These are phyloP conservation scores for Sphenostylis stenocarpa DNA, from an alignment of 306 rosid genomes.

Conservation along the genomic window DNA sequence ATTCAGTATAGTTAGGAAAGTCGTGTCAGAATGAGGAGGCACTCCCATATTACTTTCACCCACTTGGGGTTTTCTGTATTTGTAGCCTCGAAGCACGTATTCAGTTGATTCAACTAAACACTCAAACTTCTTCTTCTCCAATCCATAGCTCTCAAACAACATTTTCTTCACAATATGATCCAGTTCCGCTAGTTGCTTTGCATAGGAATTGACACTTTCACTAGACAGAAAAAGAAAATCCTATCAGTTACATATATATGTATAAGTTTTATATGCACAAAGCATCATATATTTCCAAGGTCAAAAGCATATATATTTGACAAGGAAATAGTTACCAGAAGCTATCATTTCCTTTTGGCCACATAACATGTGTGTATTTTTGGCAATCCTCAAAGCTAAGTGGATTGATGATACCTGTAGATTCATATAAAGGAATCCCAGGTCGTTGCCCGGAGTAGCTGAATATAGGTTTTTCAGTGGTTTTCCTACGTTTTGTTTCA, in stretches of 20 bases:
- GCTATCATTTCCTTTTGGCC: constrained; percentile 32
- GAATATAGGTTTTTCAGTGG: constrained; percentile 32
- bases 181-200: constrained; percentile 9
- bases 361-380: constrained; percentile 14
- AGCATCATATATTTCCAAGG: neutral
- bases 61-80: constrained; percentile 19
- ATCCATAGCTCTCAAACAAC: constrained; percentile 31
- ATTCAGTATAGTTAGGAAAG: constrained; percentile 36
- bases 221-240: neutral
- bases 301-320: too few species aligned
- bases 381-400: neutral
- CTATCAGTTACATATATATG: too few species aligned
- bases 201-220: constrained; percentile 24
- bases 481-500: constrained; percentile 11
- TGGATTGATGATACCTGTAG: constrained; percentile 25
- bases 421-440: constrained; percentile 30
- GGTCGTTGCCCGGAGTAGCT: neutral
- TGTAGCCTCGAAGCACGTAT: constrained; percentile 27
- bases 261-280: neutral
- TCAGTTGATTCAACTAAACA: constrained; percentile 16
- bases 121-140: constrained; percentile 16
- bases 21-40: constrained; percentile 31
- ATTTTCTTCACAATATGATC: constrained; percentile 29
- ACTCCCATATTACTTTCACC: constrained; percentile 31
- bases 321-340: constrained; percentile 23